Conservation (phyloP, 257 asterid species). For the Fraxinus pennsylvanica region DNA sequence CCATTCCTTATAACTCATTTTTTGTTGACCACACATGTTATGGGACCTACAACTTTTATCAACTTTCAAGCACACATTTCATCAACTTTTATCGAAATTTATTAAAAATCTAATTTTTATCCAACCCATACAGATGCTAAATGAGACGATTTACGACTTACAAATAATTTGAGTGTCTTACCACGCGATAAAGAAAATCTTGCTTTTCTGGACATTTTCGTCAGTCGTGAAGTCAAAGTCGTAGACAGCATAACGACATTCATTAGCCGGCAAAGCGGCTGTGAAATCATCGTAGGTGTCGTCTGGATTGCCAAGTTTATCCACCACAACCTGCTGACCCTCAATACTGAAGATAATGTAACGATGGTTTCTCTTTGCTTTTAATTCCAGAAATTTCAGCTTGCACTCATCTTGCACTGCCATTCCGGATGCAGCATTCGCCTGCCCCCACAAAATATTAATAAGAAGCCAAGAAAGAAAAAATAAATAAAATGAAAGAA, state of each 20-base stretch:
- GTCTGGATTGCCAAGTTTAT: conserved; percentile 29
- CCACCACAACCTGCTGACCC: conserved; percentile 34
- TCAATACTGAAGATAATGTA: conserved; percentile 31
- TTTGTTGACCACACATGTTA: too few species aligned
- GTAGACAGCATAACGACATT: conserved; percentile 37
- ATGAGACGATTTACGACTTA: not conserved
- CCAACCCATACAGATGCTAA: too few species aligned
- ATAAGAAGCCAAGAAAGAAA: too few species aligned
- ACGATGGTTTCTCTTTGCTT: conserved; percentile 33
- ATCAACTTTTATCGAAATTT: too few species aligned
- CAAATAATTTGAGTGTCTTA: not conserved
- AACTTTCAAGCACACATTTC: too few species aligned
- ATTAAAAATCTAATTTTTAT: too few species aligned
- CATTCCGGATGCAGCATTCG: conserved; percentile 34
- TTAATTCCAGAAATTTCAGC: conserved; percentile 32
- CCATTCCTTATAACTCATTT: too few species aligned
- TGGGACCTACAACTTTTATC: too few species aligned
- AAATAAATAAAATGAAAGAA: too few species aligned
- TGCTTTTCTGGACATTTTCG: conserved; percentile 38
- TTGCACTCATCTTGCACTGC: conserved; percentile 36
- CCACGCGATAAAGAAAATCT: conserved; percentile 38
- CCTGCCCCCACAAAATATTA: conserved; percentile 16
- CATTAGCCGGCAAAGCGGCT: conserved; percentile 27
- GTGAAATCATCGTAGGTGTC: conserved; percentile 34
- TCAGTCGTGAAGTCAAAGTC: conserved; percentile 34